phyloP scores from a whole-genome alignment of 2,329 filamentous ascomycete genomes.

The Aspergillus oerlinghausenensis region DNA sequence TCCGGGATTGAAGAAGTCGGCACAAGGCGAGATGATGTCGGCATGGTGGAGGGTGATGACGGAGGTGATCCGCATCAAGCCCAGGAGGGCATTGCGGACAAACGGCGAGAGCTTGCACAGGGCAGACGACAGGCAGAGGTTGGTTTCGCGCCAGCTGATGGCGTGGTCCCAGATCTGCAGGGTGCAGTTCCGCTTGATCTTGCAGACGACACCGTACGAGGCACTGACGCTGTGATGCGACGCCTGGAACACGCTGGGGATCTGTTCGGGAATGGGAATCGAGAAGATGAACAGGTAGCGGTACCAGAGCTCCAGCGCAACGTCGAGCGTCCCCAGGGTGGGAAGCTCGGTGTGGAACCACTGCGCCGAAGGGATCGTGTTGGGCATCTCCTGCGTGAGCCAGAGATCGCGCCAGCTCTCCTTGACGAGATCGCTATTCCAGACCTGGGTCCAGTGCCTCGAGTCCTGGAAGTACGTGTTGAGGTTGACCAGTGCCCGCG shows the following conservation, averaged over 20 bases:
- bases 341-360: constrained; percentile 39
- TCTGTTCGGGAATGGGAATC: constrained; percentile 52
- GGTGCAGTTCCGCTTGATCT: constrained; percentile 56
- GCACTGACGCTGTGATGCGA: constrained; percentile 60
- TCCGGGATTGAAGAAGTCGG: constrained; percentile 60
- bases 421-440: constrained; percentile 43
- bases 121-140: constrained; percentile 47
- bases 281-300: constrained; percentile 54
- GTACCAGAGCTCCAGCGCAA: constrained; percentile 38
- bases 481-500: constrained; percentile 46
- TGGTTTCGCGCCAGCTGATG: constrained; percentile 57
- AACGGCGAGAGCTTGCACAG: constrained; percentile 48
- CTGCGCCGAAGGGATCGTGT: constrained; percentile 30
- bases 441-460: constrained; percentile 46
- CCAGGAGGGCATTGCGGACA: constrained; percentile 46
- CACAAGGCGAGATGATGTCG: constrained; percentile 55
- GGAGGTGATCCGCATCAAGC: constrained; percentile 46
- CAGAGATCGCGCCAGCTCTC: constrained; percentile 46
- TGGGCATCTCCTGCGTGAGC: constrained; percentile 43
- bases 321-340: constrained; percentile 33
- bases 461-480: constrained; percentile 49
- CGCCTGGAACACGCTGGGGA: constrained; percentile 58
- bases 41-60: constrained; percentile 51
- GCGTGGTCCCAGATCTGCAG: constrained; percentile 62
- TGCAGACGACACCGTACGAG: constrained; percentile 59